phyloP scores from a whole-genome alignment of 257 asterid species.

The Solanum ahanhuiri region DNA sequence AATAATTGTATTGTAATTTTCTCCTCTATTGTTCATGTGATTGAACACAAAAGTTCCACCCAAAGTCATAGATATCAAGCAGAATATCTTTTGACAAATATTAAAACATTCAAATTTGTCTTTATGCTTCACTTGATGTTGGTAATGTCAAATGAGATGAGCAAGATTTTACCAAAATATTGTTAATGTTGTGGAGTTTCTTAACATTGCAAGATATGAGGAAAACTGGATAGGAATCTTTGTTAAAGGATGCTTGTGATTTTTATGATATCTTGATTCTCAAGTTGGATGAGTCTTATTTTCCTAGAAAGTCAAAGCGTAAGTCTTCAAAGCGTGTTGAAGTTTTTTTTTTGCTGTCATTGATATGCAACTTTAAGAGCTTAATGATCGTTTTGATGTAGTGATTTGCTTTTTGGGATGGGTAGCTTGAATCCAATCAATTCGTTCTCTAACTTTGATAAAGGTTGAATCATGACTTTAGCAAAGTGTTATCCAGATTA shows the following conservation, averaged over 20 bases:
- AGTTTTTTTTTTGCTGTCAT: not conserved
- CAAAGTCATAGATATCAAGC: not conserved
- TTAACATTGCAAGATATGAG: not conserved
- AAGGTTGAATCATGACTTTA: not conserved
- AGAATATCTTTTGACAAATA: not conserved
- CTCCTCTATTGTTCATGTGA: not conserved
- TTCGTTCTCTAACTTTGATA: not conserved
- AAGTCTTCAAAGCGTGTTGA: not conserved
- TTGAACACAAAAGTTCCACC: not conserved
- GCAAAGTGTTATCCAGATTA: not conserved
- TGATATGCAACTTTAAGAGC: not conserved
- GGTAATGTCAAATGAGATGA: not conserved
- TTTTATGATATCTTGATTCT: not conserved
- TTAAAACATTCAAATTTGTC: not conserved
- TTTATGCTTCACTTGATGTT: not conserved
- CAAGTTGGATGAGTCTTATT: not conserved
- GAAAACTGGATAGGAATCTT: not conserved
- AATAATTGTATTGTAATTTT: too few species aligned
- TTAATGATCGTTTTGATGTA: not conserved
- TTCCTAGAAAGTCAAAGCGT: not conserved
- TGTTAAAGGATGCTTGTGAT: not conserved
- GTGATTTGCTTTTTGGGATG: not conserved
- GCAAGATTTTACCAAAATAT: not conserved
- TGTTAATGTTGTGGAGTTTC: not conserved
- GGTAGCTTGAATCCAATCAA: not conserved